Base-by-base conservation (phyloP, 306 rosid species). In the Sindora glabra region DNA sequence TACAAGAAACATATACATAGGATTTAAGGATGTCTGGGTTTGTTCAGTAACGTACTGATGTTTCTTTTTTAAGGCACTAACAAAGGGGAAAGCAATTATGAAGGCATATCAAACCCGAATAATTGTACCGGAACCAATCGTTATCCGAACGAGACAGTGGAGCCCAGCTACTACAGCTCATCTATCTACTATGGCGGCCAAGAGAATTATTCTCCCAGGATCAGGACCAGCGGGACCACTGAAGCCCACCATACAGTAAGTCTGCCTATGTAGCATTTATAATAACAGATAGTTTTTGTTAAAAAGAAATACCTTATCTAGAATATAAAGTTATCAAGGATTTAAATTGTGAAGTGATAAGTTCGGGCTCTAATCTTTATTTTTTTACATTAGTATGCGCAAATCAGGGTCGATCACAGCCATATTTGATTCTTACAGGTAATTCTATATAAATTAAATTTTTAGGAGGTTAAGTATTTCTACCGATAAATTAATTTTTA, bases 101-200 rank as follows among this genome's bases (percentile, higher is more conserved):
- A 52, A 48, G 64, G 81, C 65, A 54, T 65, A 57, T 53, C 29
- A 46, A 75, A 74, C 64, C 75, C 74, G 59, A 74, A 64, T 59
- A 59, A 5, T 34, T 48, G 74, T 39, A 70, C 68, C 57, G 74
- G n/a, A n/a, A n/a, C n/a, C n/a, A n/a, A n/a, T n/a, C n/a, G 52
- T 16, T 74, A 81, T 79, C 79, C 72, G 74, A 81, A 74, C 60
- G 83, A 77, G 76, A 41, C 56, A 16, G 68, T 46, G 74, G 90
- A 80, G 34, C 90, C 88, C 1, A 74, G 80, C 73, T 76, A 70
- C 72, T 82, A 65, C 47, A 84, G 84, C 73, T 87, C 95, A 50
- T 90, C 95, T 24, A 87, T 90, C 76, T 67, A 78, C 65, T 90
- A 90, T 73, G 95, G 95, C 46, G 95, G 94, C 72, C 97, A 82